Conservation (phyloP, 495 filamentous ascomycete species). For the Penicillium longicatenatum region DNA sequence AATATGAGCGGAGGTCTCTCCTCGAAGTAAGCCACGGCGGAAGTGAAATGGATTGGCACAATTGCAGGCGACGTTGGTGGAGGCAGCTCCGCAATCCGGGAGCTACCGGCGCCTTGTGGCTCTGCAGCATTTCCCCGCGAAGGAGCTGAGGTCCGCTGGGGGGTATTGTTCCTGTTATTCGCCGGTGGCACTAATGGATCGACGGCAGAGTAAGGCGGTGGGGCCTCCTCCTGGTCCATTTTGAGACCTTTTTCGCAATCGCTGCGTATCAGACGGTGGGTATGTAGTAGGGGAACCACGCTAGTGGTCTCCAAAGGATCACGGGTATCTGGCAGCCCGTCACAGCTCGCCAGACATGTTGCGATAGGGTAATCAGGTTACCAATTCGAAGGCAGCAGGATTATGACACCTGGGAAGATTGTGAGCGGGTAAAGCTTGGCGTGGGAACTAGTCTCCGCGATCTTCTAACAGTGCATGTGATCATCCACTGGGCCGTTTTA, state of each 20-base stretch:
- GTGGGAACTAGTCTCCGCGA: background rate
- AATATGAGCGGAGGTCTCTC: slow-evolving; percentile 35
- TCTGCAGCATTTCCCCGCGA: slow-evolving; percentile 22
- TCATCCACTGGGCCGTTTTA: background rate
- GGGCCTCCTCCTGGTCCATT: slow-evolving; percentile 48
- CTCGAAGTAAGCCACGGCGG: slow-evolving; percentile 49
- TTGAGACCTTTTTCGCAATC: slow-evolving; percentile 1
- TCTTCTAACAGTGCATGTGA: background rate
- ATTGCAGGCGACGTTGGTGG: slow-evolving; percentile 14
- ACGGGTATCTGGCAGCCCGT: slow-evolving; percentile 15
- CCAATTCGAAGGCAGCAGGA: slow-evolving; percentile 27
- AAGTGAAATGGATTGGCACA: slow-evolving; percentile 40
- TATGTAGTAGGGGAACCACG: background rate
- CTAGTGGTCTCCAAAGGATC: slow-evolving; percentile 10
- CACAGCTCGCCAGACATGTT: slow-evolving; percentile 23
- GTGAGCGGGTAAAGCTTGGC: slow-evolving; percentile 2
- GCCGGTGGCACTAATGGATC: slow-evolving; percentile 38
- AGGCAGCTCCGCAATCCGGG: slow-evolving; percentile 11
- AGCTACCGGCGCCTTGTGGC: slow-evolving; percentile 23
- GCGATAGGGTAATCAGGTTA: slow-evolving; percentile 23
- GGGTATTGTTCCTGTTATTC: slow-evolving; percentile 22
- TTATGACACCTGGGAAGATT: slow-evolving; percentile 4
- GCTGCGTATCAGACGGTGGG: background rate
- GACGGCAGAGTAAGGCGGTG: slow-evolving; percentile 49
- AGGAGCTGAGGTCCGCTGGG: slow-evolving; percentile 20